Base-by-base conservation (phyloP, 2,329 filamentous ascomycete genomes). In the Leptographium wingfieldii region DNA sequence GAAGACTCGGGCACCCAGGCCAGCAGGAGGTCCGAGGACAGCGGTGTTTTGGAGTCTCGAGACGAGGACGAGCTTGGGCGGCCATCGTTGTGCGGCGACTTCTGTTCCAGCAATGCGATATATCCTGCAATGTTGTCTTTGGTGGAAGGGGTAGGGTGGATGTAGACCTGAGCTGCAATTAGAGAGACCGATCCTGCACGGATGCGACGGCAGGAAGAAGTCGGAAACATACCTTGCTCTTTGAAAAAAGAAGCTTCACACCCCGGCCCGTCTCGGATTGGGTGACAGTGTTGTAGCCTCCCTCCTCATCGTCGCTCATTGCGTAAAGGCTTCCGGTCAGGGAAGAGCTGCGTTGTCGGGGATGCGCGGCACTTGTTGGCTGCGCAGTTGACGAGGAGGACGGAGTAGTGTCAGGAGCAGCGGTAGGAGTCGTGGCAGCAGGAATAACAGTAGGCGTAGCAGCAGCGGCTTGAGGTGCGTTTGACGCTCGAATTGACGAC, bases 121-220 rank as follows among this genome's bases (percentile, higher is more conserved):
- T 94, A 99, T 54, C 94, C 94, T 4, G 90, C 78, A 60, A 99
- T 95, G 66, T 99, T 99, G 76, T 99, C 94, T 75, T 92, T 96
- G 60, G 92, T 82, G 0, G 90, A 95, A 0, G 92, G 88, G 0
- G 91, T 91, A 1, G 94, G 94, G 72, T 99, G 94, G 52, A 99
- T 86, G 70, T 97, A 99, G 71, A 99, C 94, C 87, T 92, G 67
- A 56, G 67, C 43, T 19, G 3, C 16, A 25, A 29, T 57, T 51
- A 57, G 56, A 9, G 16, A 16, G 19, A 46, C 5, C 19, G 43
- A 7, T 3, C 16, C 16, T 46, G 43, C 7, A 12, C 52, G 67
- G 63, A 38, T 11, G 27, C 16, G 11, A 9, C 27, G 40, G 46
- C 4, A 25, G 3, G 29, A 33, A 2, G n/a, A 22, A 9, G n/a